Percentiles rank a stretch among this genome's conserved stretches.
Conservation (phyloP, 1,139 yeast genomes). For the Pichia sp. region DNA sequence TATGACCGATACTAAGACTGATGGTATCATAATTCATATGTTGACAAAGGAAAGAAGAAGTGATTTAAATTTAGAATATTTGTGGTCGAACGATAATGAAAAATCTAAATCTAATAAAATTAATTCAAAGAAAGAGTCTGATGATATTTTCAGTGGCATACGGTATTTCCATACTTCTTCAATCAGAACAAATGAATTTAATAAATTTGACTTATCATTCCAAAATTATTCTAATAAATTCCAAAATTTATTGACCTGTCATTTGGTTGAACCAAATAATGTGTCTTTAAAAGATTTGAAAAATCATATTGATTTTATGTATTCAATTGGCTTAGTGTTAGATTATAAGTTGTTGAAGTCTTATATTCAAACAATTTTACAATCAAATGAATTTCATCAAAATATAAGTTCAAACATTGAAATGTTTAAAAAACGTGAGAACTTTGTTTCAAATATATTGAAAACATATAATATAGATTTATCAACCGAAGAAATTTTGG, state of each 20-base stretch:
- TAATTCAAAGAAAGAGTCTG: slow-evolving; percentile 20
- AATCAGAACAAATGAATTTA: slow-evolving; percentile 5
- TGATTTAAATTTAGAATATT: slow-evolving; percentile 60
- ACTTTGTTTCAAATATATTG: slow-evolving; percentile 13
- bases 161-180: slow-evolving; percentile 35
- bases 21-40: slow-evolving; percentile 62
- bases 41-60: slow-evolving; percentile 63
- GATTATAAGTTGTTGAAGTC: slow-evolving; percentile 17
- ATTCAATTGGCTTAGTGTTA: slow-evolving; percentile 24
- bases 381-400: slow-evolving; percentile 24
- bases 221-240: slow-evolving; percentile 24
- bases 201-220: slow-evolving; percentile 11
- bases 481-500: slow-evolving; percentile 14
- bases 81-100: slow-evolving; percentile 46
- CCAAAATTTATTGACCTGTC: slow-evolving; percentile 21
- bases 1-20: slow-evolving; percentile 61
- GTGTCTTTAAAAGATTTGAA: slow-evolving; percentile 18
- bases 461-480: slow-evolving; percentile 19
- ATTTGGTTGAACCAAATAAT: slow-evolving; percentile 16
- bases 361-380: slow-evolving; percentile 20
- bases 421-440: slow-evolving; percentile 19
- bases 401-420: slow-evolving; percentile 4
- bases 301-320: slow-evolving; percentile 23
- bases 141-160: slow-evolving; percentile 45
- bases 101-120: slow-evolving; percentile 25